Evolutionary conservation across 495 filamentous ascomycete genomes (phyloP), one percentile per base, ranked within the genome.

Genomic region (Tuber umbilicatum): DNA sequence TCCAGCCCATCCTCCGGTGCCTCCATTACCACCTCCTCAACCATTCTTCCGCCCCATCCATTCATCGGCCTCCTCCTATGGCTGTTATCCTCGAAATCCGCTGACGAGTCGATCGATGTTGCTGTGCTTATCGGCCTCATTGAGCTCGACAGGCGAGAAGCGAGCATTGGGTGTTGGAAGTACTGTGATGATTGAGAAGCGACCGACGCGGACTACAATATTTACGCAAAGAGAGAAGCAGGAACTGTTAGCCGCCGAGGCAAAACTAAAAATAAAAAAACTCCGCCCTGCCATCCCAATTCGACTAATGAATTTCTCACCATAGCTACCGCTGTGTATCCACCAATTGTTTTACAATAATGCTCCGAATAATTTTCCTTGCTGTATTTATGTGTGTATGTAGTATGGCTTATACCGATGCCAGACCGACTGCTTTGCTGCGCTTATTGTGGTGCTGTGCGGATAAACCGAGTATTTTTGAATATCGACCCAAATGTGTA

Each of bases 161-260:
- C 71, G 64, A 84, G 73, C 45, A 73, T 73, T n/a, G 83, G 73
- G 70, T 81, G 75, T 45, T 78, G 77, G 16, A 81, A 38, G 74
- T 77, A 72, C 27, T 79, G 55, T 23, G 70, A 75, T 17, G 76
- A 55, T 35, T 75, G 78, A 70, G 68, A 79, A 72, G 72, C 43
- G 68, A 77, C 77, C 75, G 83, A 80, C 80, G 83, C 82, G 82
- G 82, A 83, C 78, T 81, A 64, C 55, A 64, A 35, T 64, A 64
- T 64, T 64, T 64, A 64, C 55, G 55, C 55, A 64, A 64, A 64
- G 14, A 55, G 17, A 64, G 6, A n/a, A 31, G 50, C 50, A 64
- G 17, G 14, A 64, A 64, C 55, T 64, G 55, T 64, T 35, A 64
- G 55, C 55, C 55, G 2, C 31, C 27, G 55, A 35, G 55, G 55